These are phyloP conservation scores for Barnettozyma sucrosica DNA, from an alignment of 805 yeast genomes.

Conservation along the genomic window DNA sequence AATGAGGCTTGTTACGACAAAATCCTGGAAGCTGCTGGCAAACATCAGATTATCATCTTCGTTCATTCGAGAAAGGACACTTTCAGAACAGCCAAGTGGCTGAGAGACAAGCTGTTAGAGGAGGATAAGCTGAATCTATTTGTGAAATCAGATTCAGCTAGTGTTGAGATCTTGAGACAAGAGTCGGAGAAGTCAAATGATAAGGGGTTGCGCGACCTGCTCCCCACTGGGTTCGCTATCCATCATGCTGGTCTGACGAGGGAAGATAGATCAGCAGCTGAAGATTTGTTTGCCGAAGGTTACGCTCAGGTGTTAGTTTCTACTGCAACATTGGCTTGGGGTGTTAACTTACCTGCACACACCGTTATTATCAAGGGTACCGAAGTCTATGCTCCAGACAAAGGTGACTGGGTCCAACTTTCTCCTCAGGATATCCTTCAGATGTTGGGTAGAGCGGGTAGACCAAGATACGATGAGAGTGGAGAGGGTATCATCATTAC, in stretches of 20 bases:
- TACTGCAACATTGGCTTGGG: slow-evolving; percentile 95
- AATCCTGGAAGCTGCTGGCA: slow-evolving; percentile 56
- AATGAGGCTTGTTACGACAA: slow-evolving; percentile 87
- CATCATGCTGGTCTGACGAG: slow-evolving; percentile 88
- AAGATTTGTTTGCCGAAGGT: slow-evolving; percentile 85
- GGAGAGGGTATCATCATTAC: slow-evolving; percentile 96
- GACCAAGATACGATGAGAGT: slow-evolving; percentile 87
- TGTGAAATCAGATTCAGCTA: slow-evolving; percentile 41
- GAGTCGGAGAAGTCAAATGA: slow-evolving; percentile 57
- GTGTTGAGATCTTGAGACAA: slow-evolving; percentile 53
- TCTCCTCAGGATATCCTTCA: slow-evolving; percentile 93
- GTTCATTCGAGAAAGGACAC: slow-evolving; percentile 96
- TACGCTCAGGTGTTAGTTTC: slow-evolving; percentile 78
- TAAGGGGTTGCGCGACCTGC: slow-evolving; percentile 47
- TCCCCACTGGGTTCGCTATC: slow-evolving; percentile 74
- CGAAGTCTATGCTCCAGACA: slow-evolving; percentile 86
- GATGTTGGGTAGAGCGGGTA: slow-evolving; percentile 98
- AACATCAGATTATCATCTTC: slow-evolving; percentile 79
- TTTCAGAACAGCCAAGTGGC: slow-evolving; percentile 69
- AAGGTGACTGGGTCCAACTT: slow-evolving; percentile 84
- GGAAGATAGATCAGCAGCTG: slow-evolving; percentile 70
- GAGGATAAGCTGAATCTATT: slow-evolving; percentile 43
- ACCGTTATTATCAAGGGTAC: slow-evolving; percentile 93
- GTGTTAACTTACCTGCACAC: slow-evolving; percentile 93
- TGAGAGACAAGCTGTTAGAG: slow-evolving; percentile 56